Base-by-base conservation (phyloP, 352 stramenopile genomes). In the Pythium dissotocum region DNA sequence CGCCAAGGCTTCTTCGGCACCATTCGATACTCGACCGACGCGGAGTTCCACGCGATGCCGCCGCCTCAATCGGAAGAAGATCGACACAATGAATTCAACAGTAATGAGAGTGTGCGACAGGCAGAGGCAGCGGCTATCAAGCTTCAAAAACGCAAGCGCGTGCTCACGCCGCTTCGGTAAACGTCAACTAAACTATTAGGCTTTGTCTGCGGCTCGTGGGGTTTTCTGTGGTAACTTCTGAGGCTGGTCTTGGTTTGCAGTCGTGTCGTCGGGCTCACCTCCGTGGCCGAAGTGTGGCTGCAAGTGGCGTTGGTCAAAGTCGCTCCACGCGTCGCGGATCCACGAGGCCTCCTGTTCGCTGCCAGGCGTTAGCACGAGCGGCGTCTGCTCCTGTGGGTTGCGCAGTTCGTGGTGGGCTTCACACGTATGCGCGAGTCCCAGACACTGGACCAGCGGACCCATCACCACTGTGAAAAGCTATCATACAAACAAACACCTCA, bases 391-490 rank as follows among this genome's bases (percentile, higher is more conserved):
- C 6, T 63, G 5, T 10, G 38, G 16, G 14, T 16, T 52, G 35
- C 63, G 66, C 0, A 65, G 28, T 30, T 30, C 28, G 4, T 30
- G 61, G 35, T 79, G 73, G 16, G 60, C 64, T 2, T 70, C 59
- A 32, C 73, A 79, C 28, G 54, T 77, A 33, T 77, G 55, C 1
- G 70, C 63, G 5, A 79, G 57, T 49, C 73, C 67, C 1, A 79
- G 67, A 24, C 72, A 26, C 6, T 61, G 14, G 28, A 79, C 55
- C 16, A 79, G 57, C 16, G 70, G 73, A 3, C 67, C 56, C 57
- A 73, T 79, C 44, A 48, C 42, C 38, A 79, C 48, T 30, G 73
- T 77, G 36, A 77, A 77, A 16, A 75, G n/a, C 73, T 79, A 57
- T 9, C 28, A 30, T 30, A 30, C 28, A 30, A 30, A 30, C 28